phyloP scores from a whole-genome alignment of 73 alveolate genomes.

The Symbiodinium pilosum region DNA sequence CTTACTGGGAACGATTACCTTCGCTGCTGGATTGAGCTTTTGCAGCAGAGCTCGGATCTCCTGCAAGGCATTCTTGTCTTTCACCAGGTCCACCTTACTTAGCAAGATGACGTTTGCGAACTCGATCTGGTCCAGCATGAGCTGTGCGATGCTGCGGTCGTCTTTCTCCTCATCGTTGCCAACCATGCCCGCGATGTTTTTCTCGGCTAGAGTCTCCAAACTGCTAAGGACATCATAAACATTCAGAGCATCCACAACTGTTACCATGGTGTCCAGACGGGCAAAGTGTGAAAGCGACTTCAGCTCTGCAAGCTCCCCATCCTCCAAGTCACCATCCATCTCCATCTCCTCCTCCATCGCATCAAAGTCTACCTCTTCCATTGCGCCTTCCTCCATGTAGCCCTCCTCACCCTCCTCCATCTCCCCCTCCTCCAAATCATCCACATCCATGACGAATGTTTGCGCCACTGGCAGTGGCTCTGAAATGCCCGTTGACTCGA shows the following conservation, averaged over 20 bases:
- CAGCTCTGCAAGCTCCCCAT: slow-evolving; percentile 30
- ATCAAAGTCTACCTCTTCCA: neutral
- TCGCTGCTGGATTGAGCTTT: slow-evolving; percentile 95
- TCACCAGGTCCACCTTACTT: slow-evolving; percentile 95
- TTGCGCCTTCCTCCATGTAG: slow-evolving; percentile 75
- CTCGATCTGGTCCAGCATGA: slow-evolving; percentile 96
- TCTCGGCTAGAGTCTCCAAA: slow-evolving; percentile 38
- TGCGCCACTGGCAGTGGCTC: slow-evolving; percentile 96
- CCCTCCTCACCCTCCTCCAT: slow-evolving; percentile 57
- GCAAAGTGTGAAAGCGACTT: slow-evolving; percentile 95
- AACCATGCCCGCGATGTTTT: slow-evolving; percentile 33
- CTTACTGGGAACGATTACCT: slow-evolving; percentile 68
- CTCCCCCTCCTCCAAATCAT: slow-evolving; percentile 43
- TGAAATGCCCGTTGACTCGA: slow-evolving; percentile 96
- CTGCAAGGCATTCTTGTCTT: slow-evolving; percentile 25
- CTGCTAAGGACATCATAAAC: slow-evolving; percentile 67
- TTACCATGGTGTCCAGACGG: slow-evolving; percentile 96
- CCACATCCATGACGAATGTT: slow-evolving; percentile 62
- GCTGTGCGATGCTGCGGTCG: slow-evolving; percentile 95
- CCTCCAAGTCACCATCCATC: neutral
- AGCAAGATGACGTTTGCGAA: slow-evolving; percentile 96
- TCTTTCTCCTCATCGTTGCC: slow-evolving; percentile 82
- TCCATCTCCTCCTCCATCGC: neutral
- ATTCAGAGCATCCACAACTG: slow-evolving; percentile 96
- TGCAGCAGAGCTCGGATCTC: slow-evolving; percentile 69